phyloP scores from a whole-genome alignment of 2,329 filamentous ascomycete species.

The Colletotrichum tanaceti region DNA sequence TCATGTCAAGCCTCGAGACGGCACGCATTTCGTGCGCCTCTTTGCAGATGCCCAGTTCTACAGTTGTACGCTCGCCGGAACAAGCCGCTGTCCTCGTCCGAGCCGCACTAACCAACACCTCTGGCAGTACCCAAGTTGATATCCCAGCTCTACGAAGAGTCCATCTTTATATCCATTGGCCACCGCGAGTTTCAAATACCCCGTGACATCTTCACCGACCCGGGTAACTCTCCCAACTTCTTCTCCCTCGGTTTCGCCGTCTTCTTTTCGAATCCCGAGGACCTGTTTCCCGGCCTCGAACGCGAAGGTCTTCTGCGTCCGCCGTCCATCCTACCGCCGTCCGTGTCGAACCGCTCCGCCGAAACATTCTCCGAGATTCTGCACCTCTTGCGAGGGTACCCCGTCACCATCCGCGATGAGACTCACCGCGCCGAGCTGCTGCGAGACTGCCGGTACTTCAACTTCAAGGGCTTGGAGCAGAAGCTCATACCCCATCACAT shows the following conservation, averaged over 20 bases:
- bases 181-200: slow-evolving; percentile 89
- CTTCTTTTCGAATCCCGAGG: slow-evolving; percentile 83
- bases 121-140: slow-evolving; percentile 83
- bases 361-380: slow-evolving; percentile 86
- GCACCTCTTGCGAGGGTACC: slow-evolving; percentile 85
- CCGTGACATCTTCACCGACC: slow-evolving; percentile 84
- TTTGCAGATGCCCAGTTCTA: slow-evolving; percentile 98
- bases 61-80: slow-evolving; percentile 66
- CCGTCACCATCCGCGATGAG: slow-evolving; percentile 79
- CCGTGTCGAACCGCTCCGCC: slow-evolving; percentile 83
- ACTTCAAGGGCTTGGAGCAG: slow-evolving; percentile 92
- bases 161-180: slow-evolving; percentile 92
- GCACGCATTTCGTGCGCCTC: slow-evolving; percentile 87
- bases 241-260: slow-evolving; percentile 91
- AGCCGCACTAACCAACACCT: background rate
- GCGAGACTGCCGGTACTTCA: slow-evolving; percentile 90
- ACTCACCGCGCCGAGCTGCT: slow-evolving; percentile 81
- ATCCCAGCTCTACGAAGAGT: slow-evolving; percentile 89
- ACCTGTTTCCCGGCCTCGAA: slow-evolving; percentile 88
- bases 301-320: slow-evolving; percentile 83
- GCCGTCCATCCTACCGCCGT: slow-evolving; percentile 85
- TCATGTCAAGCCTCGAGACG: slow-evolving; percentile 83
- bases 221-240: slow-evolving; percentile 94
- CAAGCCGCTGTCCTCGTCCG: slow-evolving; percentile 1
- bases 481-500: slow-evolving; percentile 82